Evolutionary conservation across 441 rosid genomes (phyloP), one percentile per base, ranked within the genome.

Genomic region (Arabidopsis lyrata): DNA sequence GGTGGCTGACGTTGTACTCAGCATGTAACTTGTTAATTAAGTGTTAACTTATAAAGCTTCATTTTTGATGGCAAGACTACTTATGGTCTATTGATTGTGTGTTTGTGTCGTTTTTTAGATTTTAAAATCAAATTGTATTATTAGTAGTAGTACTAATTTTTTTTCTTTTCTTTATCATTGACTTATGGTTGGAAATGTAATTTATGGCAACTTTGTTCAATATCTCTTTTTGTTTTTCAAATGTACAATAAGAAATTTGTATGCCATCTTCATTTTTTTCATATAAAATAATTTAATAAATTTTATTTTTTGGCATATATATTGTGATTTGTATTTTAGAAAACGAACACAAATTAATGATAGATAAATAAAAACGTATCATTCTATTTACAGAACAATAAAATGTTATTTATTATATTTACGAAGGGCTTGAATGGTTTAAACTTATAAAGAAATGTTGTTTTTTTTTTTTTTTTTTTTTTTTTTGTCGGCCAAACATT

Each of bases 1-100:
- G 69, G 73, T 5, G 75, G 70, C 29, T 60, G 44, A 68, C 6
- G 52, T 55, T 54, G 31, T 56, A 44, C 41, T 56, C 12, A 15
- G 58, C 7, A 47, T 45, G 36, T 42, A 22, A 38, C 15, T 58
- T 56, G 44, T 45, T 24, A 24, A 24, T 50, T n/a, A 48, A n/a
- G 8, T 44, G 14, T 5, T 47, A 18, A 7, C 10, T 29, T 53
- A 24, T 72, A 10, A 53, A 54, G 13, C 34, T 44, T 63, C 38
- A 14, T 50, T 52, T 16, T 47, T 49, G 27, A 36, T 24, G 56
- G 42, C 65, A 44, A 44, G 65, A 44, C 22, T 56, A 44, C 22
- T 56, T 32, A 0, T 13, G 11, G 35, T 45, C 36, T 20, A 44
- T n/a, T n/a, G 35, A 20, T 18, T 68, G 16, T 66, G 14, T 22